These are phyloP conservation scores for Arthroderma sp. DNA, from an alignment of 2,329 filamentous ascomycete genomes.

Conservation along the genomic window DNA sequence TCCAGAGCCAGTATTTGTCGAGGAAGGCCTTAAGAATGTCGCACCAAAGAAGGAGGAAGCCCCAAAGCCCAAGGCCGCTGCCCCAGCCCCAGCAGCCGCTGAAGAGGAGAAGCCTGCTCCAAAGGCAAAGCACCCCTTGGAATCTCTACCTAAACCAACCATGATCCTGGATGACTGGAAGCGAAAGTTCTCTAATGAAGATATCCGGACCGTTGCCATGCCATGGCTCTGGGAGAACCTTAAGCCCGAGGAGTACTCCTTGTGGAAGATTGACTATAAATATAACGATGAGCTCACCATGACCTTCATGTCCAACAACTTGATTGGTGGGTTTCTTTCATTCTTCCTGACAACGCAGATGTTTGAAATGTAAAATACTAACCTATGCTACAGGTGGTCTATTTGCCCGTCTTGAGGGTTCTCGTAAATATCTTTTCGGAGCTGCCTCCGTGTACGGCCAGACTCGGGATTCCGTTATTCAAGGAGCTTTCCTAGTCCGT, in stretches of 20 bases:
- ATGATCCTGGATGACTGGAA: conserved; percentile 94
- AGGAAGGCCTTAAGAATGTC: conserved; percentile 61
- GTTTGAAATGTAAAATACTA: not conserved
- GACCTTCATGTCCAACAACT: conserved; percentile 98
- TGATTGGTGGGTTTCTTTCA: conserved; percentile 52
- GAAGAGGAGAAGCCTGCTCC: conserved; percentile 54
- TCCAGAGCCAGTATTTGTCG: conserved; percentile 62
- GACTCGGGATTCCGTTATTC: conserved; percentile 79
- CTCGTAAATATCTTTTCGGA: conserved; percentile 97
- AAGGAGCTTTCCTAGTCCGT: conserved; percentile 89
- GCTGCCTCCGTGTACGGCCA: conserved; percentile 75
- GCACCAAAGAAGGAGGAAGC: conserved; percentile 59
- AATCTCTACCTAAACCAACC: conserved; percentile 64
- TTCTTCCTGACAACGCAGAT: not conserved
- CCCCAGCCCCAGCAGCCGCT: conserved; percentile 41
- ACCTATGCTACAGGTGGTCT: conserved; percentile 52
- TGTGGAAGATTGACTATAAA: conserved; percentile 95
- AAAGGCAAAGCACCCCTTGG: conserved; percentile 95
- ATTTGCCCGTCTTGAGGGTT: conserved; percentile 91
- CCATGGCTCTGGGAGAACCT: conserved; percentile 98
- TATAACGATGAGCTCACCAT: conserved; percentile 97
- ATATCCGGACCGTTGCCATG: conserved; percentile 65
- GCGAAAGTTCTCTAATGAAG: conserved; percentile 95
- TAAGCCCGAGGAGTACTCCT: conserved; percentile 87
- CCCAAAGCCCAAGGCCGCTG: conserved; percentile 48